Evolutionary conservation across 1,284 basidiomycete genomes (phyloP), one percentile per base, ranked within the genome.

Genomic region (Gomphus bonarii): DNA sequence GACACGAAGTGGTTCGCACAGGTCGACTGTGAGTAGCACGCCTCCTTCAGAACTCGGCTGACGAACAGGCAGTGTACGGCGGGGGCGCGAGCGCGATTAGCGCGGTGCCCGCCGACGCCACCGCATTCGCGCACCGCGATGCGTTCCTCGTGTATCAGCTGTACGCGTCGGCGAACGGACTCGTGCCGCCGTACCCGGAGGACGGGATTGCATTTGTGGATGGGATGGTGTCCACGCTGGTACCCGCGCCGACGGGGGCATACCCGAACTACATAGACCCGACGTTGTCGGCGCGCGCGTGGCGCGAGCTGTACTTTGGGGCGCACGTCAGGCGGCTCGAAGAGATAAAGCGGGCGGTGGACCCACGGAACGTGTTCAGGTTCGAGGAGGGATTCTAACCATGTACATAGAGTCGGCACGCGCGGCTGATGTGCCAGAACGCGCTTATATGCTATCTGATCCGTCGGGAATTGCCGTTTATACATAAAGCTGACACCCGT

Each of bases 121-220:
- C 63, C 1, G 63, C 66, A 2, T 70, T 68, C 58, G 65, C 63
- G 2, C 61, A 65, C 52, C 61, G 69, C 16, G 61, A 65, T 54
- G 63, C 64, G 9, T 64, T 66, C 36, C 59, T 69, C 8, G 61
- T 57, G 10, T 66, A 64, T 54, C 68, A 70, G 53, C 60, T 70
- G 47, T 69, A 70, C 58, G 68, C 67, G 5, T 60, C 55, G 8
- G 60, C 60, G 11, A 38, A 59, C n/a, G 63, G 60, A 3, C 60
- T 38, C 9, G 62, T 53, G 35, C 66, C 67, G 50, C 59, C 66
- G 30, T 69, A 67, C 58, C 64, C 66, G 4, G 31, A 20, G 5
- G 59, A 62, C n/a, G 62, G 57, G 8, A 50, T 61, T 38, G 12
- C 53, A 12, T 58, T 62, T n/a, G 54, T 59, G 12, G 56, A 60